phyloP scores from a whole-genome alignment of 441 rosid species.

The Erodium chrysanthum region DNA sequence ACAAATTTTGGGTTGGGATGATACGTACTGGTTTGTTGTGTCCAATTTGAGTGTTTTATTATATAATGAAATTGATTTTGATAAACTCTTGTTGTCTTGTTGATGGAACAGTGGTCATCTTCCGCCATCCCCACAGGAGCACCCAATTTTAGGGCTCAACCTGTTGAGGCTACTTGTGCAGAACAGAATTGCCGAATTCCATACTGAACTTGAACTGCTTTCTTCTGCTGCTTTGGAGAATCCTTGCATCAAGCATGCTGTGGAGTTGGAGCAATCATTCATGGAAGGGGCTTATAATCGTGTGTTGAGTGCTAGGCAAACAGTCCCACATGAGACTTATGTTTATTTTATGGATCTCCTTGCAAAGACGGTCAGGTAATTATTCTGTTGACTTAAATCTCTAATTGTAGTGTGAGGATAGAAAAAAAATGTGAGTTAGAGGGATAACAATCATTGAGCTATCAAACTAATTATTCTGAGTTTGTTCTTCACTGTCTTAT shows the following conservation, averaged over 20 bases:
- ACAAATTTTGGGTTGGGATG: neutral
- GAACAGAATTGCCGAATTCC: conserved; percentile 92
- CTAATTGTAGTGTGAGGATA: neutral
- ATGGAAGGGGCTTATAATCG: conserved; percentile 98
- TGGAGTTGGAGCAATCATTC: conserved; percentile 96
- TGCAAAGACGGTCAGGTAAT: conserved; percentile 93
- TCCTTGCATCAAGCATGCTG: conserved; percentile 86
- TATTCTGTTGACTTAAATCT: conserved; percentile 8
- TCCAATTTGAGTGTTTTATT: neutral
- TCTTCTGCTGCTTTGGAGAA: conserved; percentile 68
- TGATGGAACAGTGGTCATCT: conserved; percentile 45
- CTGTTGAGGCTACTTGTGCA: conserved; percentile 88
- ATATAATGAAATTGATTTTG: conserved; percentile 2
- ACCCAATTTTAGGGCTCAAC: conserved; percentile 85
- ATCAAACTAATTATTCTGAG: neutral
- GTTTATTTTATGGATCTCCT: conserved; percentile 93
- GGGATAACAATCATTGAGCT: neutral
- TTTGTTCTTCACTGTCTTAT: neutral
- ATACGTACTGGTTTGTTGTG: neutral
- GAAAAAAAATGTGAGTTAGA: neutral
- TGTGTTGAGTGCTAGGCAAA: conserved; percentile 82
- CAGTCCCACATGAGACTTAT: conserved; percentile 71
- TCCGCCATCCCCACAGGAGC: conserved; percentile 67
- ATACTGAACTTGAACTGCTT: conserved; percentile 79
- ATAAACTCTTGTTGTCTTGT: conserved; percentile 14